Evolutionary conservation across 148 eudicot genomes (phyloP).

Genomic region (Dianthus caryophyllus): DNA sequence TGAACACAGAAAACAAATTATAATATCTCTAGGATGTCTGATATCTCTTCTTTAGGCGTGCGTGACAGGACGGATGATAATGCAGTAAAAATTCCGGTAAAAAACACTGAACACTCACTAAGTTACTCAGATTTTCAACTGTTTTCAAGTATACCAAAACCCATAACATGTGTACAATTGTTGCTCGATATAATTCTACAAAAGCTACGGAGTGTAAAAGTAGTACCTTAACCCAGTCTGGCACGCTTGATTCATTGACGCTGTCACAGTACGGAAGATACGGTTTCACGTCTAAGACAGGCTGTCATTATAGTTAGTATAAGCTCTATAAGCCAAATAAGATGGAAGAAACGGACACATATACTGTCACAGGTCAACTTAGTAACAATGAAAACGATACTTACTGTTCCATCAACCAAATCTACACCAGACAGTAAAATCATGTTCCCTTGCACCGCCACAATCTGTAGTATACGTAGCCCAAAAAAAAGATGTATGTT

Average conservation of each 20-base stretch:
- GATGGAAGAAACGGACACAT: not conserved
- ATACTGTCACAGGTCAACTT: not conserved
- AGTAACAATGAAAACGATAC: slow-evolving; percentile 20
- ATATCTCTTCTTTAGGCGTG: too few relatives aligned
- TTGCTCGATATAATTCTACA: not conserved
- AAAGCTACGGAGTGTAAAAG: not conserved
- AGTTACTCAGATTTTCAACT: not conserved
- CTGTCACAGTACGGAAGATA: slow-evolving; percentile 91
- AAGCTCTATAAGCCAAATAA: not conserved
- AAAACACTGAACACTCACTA: not conserved
- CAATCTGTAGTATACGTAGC: slow-evolving; percentile 44
- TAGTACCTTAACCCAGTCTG: slow-evolving; percentile 86
- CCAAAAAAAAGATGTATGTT: not conserved
- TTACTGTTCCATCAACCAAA: slow-evolving; percentile 98
- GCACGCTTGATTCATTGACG: slow-evolving; percentile 61
- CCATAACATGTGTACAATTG: not conserved
- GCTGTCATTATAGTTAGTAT: slow-evolving; percentile 37
- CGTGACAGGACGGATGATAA: too few relatives aligned
- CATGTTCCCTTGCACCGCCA: slow-evolving; percentile 58
- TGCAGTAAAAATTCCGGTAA: too few relatives aligned
- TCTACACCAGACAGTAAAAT: slow-evolving; percentile 88
- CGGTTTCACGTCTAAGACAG: slow-evolving; percentile 92
- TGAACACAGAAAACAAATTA: too few relatives aligned
- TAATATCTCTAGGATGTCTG: too few relatives aligned
- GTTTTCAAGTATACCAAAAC: not conserved